Evolutionary conservation across 495 filamentous ascomycete genomes (phyloP), one percentile per base, ranked within the genome.

Genomic region (Lentithecium fluviatile): DNA sequence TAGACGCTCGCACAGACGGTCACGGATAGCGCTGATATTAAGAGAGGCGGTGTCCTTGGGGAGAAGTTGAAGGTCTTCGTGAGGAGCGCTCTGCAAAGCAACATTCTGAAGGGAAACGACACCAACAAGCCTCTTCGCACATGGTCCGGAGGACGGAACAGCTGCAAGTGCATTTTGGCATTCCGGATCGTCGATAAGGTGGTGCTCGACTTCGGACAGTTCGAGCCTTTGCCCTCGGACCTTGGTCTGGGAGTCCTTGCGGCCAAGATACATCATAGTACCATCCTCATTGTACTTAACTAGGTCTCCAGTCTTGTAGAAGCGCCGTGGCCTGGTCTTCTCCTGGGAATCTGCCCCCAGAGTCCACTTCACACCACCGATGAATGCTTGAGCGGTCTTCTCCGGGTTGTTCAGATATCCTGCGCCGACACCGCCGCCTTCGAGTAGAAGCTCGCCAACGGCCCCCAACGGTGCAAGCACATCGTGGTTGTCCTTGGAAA

Each of bases 391-490:
- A 11, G 50, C 63, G 0, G 73, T 77, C 52, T 70, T 73, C 47
- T 65, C 61, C 1, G 55, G 45, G 25, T 78, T 66, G 24, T 77
- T 71, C 8, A 78, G 66, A 51, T 78, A 78, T 0, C 70, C 71
- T 7, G 52, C 37, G 11, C 67, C 73, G 11, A 76, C 47, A 13
- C 49, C 65, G 2, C 70, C 70, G 1, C 77, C 76, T 67, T 73
- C 74, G 20, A 77, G 49, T 1, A 78, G 13, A 1, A 79, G 66
- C 58, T 77, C 75, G 17, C 76, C 76, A 26, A 73, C 60, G 8
- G 73, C 64, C 2, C 76, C 76, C 4, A 77, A 64, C 0, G 76
- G 74, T 15, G 66, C 63, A 0, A 78, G 66, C 20, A 62, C 40
- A 19, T 76, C 40, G 17, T 62, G 65, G 36, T 73, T 58, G 1